These are phyloP conservation scores for Tuber brumale DNA, from an alignment of 495 filamentous ascomycete species.

Conservation along the genomic window DNA sequence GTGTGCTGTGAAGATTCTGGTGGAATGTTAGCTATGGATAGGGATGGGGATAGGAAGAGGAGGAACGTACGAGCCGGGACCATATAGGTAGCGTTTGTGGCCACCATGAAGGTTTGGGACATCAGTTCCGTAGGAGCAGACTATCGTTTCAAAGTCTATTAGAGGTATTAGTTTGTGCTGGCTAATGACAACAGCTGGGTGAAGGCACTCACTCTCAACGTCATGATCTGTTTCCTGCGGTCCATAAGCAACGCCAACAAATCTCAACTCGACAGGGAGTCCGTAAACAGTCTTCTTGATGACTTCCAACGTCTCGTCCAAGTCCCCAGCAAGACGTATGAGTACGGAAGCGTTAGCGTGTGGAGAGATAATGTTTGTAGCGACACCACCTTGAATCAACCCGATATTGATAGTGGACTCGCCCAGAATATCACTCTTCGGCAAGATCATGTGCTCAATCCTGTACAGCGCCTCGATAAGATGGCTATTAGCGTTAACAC, in stretches of 20 bases:
- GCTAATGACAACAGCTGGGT: not conserved
- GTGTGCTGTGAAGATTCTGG: conserved; percentile 74
- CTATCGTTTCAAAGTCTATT: conserved; percentile 64
- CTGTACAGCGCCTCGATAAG: conserved; percentile 60
- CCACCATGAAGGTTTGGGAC: conserved; percentile 66
- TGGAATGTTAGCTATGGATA: conserved; percentile 1
- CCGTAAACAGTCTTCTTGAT: conserved; percentile 56
- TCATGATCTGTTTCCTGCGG: conserved; percentile 73
- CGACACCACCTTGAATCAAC: conserved; percentile 69
- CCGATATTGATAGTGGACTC: conserved; percentile 86
- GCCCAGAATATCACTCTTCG: conserved; percentile 67
- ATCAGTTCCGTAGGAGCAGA: conserved; percentile 90
- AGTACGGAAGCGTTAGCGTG: conserved; percentile 60
- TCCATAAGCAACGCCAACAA: conserved; percentile 55
- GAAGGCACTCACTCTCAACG: conserved; percentile 53
- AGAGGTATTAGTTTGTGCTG: conserved; percentile 5
- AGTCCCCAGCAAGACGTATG: conserved; percentile 68
- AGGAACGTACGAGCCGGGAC: conserved; percentile 57
- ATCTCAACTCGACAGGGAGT: conserved; percentile 55
- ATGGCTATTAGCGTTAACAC: conserved; percentile 68
- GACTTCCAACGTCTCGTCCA: conserved; percentile 51
- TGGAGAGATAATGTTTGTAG: conserved; percentile 78
- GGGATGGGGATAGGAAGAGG: not conserved
- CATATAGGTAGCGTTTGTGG: conserved; percentile 80
- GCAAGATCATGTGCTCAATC: conserved; percentile 61